These are phyloP conservation scores for Thinopyrum obtusiflorum DNA, from an alignment of 202 grass and related monocot genomes.

Conservation along the genomic window DNA sequence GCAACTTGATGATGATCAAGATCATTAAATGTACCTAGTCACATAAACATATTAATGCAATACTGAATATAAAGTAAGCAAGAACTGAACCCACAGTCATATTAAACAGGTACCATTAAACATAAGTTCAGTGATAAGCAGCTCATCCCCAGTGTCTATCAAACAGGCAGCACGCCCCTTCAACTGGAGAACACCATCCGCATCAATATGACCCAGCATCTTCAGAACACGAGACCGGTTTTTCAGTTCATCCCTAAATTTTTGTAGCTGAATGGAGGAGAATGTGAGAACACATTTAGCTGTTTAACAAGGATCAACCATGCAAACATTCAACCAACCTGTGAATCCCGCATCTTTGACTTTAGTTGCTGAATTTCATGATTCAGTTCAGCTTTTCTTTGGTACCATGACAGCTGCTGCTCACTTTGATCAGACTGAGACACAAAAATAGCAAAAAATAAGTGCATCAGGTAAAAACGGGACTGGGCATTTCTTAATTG, in stretches of 20 bases:
- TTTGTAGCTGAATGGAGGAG: conserved; percentile 70
- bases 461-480: neutral
- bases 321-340: conserved; percentile 46
- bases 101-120: conserved; percentile 66
- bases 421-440: conserved; percentile 85
- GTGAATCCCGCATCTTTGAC: conserved; percentile 92
- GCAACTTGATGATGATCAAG: conserved; percentile 98
- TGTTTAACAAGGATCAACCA: conserved; percentile 21
- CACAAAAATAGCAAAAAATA: neutral
- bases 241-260: conserved; percentile 94
- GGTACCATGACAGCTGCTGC: conserved; percentile 82
- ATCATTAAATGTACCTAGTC: conserved; percentile 91
- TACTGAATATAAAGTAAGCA: neutral
- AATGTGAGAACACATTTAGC: conserved; percentile 30
- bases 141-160: conserved; percentile 95
- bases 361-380: conserved; percentile 88
- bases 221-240: conserved; percentile 91
- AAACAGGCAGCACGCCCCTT: conserved; percentile 97
- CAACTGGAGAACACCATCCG: conserved; percentile 90
- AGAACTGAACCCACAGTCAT: neutral
- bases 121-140: conserved; percentile 99
- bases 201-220: conserved; percentile 95
- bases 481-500: conserved; percentile 28
- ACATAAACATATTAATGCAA: conserved; percentile 16
- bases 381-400: conserved; percentile 93